Conservation (phyloP, 352 stramenopile species). For the Pythium vanterpoolii region DNA sequence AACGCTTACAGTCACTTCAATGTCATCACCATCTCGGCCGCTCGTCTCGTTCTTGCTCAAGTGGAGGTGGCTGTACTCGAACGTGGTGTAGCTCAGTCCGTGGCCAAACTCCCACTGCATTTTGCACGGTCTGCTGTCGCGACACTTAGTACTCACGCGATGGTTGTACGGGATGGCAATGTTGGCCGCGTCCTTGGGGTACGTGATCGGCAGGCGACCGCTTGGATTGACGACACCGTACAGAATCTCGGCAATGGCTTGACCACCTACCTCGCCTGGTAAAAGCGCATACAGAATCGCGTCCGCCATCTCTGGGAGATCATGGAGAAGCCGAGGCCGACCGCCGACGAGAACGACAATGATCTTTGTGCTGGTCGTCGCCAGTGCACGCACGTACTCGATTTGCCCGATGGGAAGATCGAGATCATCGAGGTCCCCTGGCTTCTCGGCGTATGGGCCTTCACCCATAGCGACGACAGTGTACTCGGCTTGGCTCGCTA, state of each 20-base stretch:
- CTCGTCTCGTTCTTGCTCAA: constrained; percentile 31
- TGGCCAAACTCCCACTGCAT: constrained; percentile 78
- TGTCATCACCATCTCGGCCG: constrained; percentile 14
- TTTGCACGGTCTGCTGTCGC: constrained; percentile 22
- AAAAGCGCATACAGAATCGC: constrained; percentile 57
- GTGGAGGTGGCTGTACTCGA: constrained; percentile 44
- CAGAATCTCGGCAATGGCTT: constrained; percentile 54
- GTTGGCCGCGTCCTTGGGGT: constrained; percentile 56
- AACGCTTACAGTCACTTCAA: constrained; percentile 34
- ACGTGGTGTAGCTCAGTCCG: constrained; percentile 71
- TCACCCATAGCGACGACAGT: constrained; percentile 30
- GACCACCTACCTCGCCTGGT: constrained; percentile 46
- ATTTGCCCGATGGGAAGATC: constrained; percentile 42
- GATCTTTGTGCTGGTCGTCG: constrained; percentile 40
- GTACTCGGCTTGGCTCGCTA: constrained; percentile 19
- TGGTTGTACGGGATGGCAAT: constrained; percentile 43
- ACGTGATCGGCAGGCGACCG: constrained; percentile 57
- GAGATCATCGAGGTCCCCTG: constrained; percentile 47
- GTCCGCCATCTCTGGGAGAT: constrained; percentile 27
- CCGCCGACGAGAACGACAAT: constrained; percentile 62
- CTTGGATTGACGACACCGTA: constrained; percentile 53
- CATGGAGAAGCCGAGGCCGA: constrained; percentile 38
- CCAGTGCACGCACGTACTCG: constrained; percentile 40
- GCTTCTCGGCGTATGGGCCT: constrained; percentile 46
- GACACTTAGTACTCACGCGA: constrained; percentile 26